Evolutionary conservation across 805 yeast species (phyloP), one percentile per base, ranked within the genome.

Genomic region (Zygotorulaspora florentina): DNA sequence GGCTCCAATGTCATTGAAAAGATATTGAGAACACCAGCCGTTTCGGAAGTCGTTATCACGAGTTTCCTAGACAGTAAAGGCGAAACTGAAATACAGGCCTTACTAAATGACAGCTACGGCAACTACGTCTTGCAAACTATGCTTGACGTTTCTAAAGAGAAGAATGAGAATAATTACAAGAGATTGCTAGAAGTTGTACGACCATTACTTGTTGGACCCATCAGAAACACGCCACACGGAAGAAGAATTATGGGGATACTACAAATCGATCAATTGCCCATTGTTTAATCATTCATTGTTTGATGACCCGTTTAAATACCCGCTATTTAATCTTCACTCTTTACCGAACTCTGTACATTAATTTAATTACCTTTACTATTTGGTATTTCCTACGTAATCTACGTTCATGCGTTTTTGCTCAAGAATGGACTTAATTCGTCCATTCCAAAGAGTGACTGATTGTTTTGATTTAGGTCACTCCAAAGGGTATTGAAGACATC

Each of bases 51-150:
- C 6, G 63, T 87, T 51, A 71, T 80, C 34, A 64, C 70, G 45
- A 83, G 80, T 48, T 65, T 86, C 23, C 49, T 73, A 38, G 57
- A 60, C 23, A 51, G 55, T 28, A 56, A 58, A 23, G 60, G 66
- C 16, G 67, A 64, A 23, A 44, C 57, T 10, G 68, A 64, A 30
- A 56, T 70, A 25, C 54, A 67, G 61, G 75, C 76, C 45, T 72
- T 91, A 46, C 74, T 91, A 55, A 85, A 88, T 52, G 98, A 93
- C 66, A 89, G 95, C 34, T 93, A 78, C 59, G 99, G 97, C 8
- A 93, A 91, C 65, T 90, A 93, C 59, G 99, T 93, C 35, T 74
- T 93, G 42, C 99, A 91, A 68, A 91, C 99, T 0, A 85, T 93
- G 38, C 71, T 90, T 52, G 96, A 90, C 57, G 70, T 71, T 39